A percentile compares a stretch with the other conserved stretches of the same genome.
Evolutionary conservation across 1,284 basidiomycete genomes (phyloP).

Genomic region (Malassezia cuniculi): DNA sequence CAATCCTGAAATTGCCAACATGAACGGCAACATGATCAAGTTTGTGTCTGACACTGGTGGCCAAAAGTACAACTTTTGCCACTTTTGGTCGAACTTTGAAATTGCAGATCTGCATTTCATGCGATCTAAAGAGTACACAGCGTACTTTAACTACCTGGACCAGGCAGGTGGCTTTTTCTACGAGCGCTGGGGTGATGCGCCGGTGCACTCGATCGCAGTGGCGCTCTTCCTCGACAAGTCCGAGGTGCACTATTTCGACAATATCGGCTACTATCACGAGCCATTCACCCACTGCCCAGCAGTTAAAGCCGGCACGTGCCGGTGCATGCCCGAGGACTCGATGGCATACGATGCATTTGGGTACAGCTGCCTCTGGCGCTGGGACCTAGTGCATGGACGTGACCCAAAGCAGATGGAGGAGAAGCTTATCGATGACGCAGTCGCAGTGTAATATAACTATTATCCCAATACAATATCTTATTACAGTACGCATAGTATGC

Average conservation of each 20-base stretch:
- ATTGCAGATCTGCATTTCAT: slow-evolving; percentile 63
- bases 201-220: slow-evolving; percentile 42
- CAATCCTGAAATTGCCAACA: slow-evolving; percentile 57
- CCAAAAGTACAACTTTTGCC: slow-evolving; percentile 49
- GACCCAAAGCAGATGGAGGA: neutral
- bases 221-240: slow-evolving; percentile 21
- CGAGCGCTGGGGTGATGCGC: slow-evolving; percentile 70
- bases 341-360: neutral
- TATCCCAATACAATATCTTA: too few relatives aligned
- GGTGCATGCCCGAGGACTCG: slow-evolving; percentile 3
- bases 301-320: neutral
- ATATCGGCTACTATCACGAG: slow-evolving; percentile 29
- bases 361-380: slow-evolving; percentile 1
- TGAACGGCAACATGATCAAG: slow-evolving; percentile 59
- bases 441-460: too few relatives aligned
- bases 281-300: slow-evolving; percentile 30
- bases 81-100: slow-evolving; percentile 48
- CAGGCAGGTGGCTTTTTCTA: slow-evolving; percentile 54
- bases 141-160: slow-evolving; percentile 67
- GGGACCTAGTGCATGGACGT: slow-evolving; percentile 1
- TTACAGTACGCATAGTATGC: too few relatives aligned
- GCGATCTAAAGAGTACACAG: slow-evolving; percentile 60
- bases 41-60: slow-evolving; percentile 55
- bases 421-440: too few relatives aligned
- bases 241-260: slow-evolving; percentile 29